phyloP scores from a whole-genome alignment of 1,139 yeast genomes.

The Pichia sp. region DNA sequence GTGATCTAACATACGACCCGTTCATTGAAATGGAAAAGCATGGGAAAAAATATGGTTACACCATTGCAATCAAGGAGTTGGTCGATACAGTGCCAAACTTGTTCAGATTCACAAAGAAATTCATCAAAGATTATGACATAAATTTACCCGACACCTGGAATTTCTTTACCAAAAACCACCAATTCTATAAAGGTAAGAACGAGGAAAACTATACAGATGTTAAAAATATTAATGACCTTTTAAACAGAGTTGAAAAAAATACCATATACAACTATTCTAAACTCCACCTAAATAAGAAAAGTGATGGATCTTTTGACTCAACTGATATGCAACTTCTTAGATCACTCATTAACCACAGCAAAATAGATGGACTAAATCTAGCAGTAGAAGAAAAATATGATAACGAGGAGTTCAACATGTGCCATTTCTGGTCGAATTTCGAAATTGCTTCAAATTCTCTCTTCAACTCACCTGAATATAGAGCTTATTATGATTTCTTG shows the following conservation, averaged over 20 bases:
- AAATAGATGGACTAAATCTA: constrained; percentile 33
- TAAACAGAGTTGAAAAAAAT: constrained; percentile 18
- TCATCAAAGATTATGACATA: constrained; percentile 45
- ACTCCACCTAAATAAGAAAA: constrained; percentile 26
- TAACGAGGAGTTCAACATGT: constrained; percentile 53
- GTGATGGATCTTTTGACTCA: background rate
- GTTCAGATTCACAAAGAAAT: constrained; percentile 65
- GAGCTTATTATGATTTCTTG: constrained; percentile 58
- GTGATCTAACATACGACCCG: constrained; percentile 90
- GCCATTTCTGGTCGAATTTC: constrained; percentile 93
- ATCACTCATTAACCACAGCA: constrained; percentile 31
- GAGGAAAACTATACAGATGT: constrained; percentile 29
- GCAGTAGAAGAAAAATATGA: constrained; percentile 52
- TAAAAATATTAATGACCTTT: constrained; percentile 20
- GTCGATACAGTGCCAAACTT: constrained; percentile 76
- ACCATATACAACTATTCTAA: constrained; percentile 25
- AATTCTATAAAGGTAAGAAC: constrained; percentile 27
- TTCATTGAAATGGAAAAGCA: constrained; percentile 69
- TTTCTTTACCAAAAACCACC: constrained; percentile 40
- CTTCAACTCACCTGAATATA: constrained; percentile 60
- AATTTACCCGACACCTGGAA: constrained; percentile 53
- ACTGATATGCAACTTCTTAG: constrained; percentile 27
- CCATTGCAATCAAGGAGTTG: constrained; percentile 68
- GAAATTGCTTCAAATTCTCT: constrained; percentile 80
- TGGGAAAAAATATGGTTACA: constrained; percentile 79